Evolutionary conservation across 1,139 yeast genomes (phyloP).

Genomic region (Scheffersomyces segobiensis): DNA sequence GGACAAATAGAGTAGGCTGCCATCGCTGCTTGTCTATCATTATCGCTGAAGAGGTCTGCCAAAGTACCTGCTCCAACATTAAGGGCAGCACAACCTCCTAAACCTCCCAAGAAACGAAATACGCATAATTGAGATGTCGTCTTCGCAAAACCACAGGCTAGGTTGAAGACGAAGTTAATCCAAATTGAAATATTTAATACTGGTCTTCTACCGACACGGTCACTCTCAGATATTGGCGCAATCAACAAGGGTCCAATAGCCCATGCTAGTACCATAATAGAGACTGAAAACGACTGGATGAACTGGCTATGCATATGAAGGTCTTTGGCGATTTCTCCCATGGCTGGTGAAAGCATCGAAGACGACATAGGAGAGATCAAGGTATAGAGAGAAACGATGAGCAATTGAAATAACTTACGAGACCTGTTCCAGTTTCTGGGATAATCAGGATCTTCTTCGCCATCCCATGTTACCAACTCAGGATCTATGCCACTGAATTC

Average conservation of each 20-base stretch:
- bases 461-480: slow-evolving; percentile 67
- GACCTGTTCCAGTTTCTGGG: slow-evolving; percentile 59
- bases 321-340: slow-evolving; percentile 42
- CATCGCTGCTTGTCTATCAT: slow-evolving; percentile 55
- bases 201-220: slow-evolving; percentile 48
- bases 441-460: slow-evolving; percentile 56
- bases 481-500: slow-evolving; percentile 57
- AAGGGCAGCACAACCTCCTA: slow-evolving; percentile 65
- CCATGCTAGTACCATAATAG: slow-evolving; percentile 64
- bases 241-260: slow-evolving; percentile 60
- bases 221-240: slow-evolving; percentile 63
- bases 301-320: slow-evolving; percentile 39
- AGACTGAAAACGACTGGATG: slow-evolving; percentile 50
- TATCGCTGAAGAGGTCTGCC: slow-evolving; percentile 60
- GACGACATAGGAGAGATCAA: slow-evolving; percentile 61
- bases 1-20: slow-evolving; percentile 64
- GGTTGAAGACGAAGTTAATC: slow-evolving; percentile 51
- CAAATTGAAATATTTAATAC: slow-evolving; percentile 54
- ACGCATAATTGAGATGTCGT: slow-evolving; percentile 57
- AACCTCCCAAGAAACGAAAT: slow-evolving; percentile 61
- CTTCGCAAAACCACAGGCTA: slow-evolving; percentile 58
- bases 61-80: slow-evolving; percentile 73
- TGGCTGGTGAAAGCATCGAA: slow-evolving; percentile 61
- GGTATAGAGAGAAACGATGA: slow-evolving; percentile 53
- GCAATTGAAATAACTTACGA: slow-evolving; percentile 44